These are phyloP conservation scores for Cryphonectria parasitica DNA, from an alignment of 2,329 filamentous ascomycete species.

Conservation along the genomic window DNA sequence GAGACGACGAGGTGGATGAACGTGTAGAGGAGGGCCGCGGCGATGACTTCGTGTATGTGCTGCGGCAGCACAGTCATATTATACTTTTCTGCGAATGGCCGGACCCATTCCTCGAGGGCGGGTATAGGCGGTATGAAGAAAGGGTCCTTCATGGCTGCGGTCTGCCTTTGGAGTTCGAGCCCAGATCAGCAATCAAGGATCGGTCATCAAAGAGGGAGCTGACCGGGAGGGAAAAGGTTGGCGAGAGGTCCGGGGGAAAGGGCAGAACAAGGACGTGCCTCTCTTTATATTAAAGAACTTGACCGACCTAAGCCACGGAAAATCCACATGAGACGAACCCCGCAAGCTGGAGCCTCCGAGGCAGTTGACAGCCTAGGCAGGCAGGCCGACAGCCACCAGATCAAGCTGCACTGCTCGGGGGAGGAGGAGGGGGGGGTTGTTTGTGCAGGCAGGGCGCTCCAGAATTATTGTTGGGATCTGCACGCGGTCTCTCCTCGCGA, in stretches of 20 bases:
- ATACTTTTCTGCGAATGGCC: slow-evolving; percentile 67
- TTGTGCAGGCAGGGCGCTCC: slow-evolving; percentile 13
- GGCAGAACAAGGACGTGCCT: background rate
- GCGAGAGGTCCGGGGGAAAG: background rate
- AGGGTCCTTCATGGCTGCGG: slow-evolving; percentile 68
- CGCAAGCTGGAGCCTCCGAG: slow-evolving; percentile 21
- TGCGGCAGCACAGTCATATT: slow-evolving; percentile 69
- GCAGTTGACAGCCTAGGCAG: slow-evolving; percentile 17
- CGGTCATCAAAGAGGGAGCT: background rate
- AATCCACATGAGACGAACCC: slow-evolving; percentile 14
- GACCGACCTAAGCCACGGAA: slow-evolving; percentile 9
- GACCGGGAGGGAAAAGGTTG: slow-evolving; percentile 5
- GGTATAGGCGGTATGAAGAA: slow-evolving; percentile 68
- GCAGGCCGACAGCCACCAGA: slow-evolving; percentile 13
- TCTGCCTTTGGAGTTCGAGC: slow-evolving; percentile 12
- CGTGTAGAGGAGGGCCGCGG: slow-evolving; percentile 70
- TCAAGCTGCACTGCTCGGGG: slow-evolving; percentile 18
- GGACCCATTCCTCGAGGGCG: slow-evolving; percentile 57
- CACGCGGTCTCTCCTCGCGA: slow-evolving; percentile 20
- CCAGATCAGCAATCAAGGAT: slow-evolving; percentile 10
- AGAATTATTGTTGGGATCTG: slow-evolving; percentile 28
- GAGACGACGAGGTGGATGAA: slow-evolving; percentile 69
- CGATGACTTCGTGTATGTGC: slow-evolving; percentile 77
- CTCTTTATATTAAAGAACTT: slow-evolving; percentile 7
- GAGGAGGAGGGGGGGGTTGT: background rate